Percentiles rank a stretch among this genome's conserved stretches.
Evolutionary conservation across 2,329 filamentous ascomycete species (phyloP).

Genomic region (Botrytis deweyae): DNA sequence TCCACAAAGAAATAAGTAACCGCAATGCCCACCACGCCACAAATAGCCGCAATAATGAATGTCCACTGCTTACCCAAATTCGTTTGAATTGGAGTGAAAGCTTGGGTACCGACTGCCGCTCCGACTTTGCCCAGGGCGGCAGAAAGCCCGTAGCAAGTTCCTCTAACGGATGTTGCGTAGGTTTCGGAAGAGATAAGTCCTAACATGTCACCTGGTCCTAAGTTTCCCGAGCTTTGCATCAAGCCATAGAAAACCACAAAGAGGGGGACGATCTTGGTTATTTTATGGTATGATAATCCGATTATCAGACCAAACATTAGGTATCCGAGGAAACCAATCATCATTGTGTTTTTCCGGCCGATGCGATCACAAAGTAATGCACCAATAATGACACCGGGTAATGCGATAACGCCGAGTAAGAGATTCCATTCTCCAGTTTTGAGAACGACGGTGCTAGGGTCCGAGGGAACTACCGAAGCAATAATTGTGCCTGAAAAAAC

Average conservation of each 20-base stretch:
- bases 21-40: conserved; percentile 47
- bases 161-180: conserved; percentile 52
- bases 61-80: conserved; percentile 50
- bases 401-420: conserved; percentile 45
- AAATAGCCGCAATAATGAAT: conserved; percentile 53
- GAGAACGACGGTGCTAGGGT: conserved; percentile 37
- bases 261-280: conserved; percentile 50
- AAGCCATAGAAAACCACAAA: conserved; percentile 54
- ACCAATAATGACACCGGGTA: conserved; percentile 52
- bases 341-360: conserved; percentile 51
- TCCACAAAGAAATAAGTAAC: conserved; percentile 51
- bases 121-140: conserved; percentile 53
- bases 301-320: conserved; percentile 53
- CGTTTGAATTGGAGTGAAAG: conserved; percentile 48
- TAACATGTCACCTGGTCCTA: conserved; percentile 53
- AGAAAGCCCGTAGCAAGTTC: conserved; percentile 51
- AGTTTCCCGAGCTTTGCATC: conserved; percentile 50
- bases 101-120: conserved; percentile 52
- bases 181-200: conserved; percentile 51
- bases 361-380: conserved; percentile 49
- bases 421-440: conserved; percentile 51
- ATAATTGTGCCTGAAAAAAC: conserved; percentile 49
- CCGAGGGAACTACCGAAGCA: conserved; percentile 41
- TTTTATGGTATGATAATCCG: conserved; percentile 48
- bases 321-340: conserved; percentile 51